Evolutionary conservation across 345 rosid species (phyloP), one percentile per base, ranked within the genome.

Genomic region (Carallia pectinifolia): DNA sequence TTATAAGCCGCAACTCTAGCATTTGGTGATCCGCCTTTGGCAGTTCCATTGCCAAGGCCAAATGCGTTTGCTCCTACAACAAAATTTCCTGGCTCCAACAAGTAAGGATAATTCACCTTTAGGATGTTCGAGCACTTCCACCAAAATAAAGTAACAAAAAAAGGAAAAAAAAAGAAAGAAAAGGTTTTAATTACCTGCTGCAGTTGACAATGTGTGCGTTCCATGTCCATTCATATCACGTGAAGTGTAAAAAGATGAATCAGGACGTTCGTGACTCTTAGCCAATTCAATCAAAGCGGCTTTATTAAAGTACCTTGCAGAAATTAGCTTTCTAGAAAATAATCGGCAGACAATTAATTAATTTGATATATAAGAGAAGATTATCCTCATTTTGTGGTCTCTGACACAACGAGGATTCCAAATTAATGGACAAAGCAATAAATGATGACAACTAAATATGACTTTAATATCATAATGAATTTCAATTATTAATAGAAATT

Each of bases 291-390:
- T 33, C 34, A 33, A 4, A 33, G 34, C 64, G 0, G 92, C 95
- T 80, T 83, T 84, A 84, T 81, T 86, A 55, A 87, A 89, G 81
- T 75, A 86, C 74, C 79, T 87, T 61, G 82, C 85, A 36, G 91
- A 91, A 8, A 89, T 89, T 63, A 89, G 76, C 67, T 89, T 89
- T 80, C 90, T 87, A 4, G 23, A 23, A 23, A 23, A 23, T 23
- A 23, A 23, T 23, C 23, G 23, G 23, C 23, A 23, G 23, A 23
- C 23, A 23, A 23, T 23, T 23, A 23, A 23, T 23, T 23, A 23
- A 23, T 23, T 23, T 23, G 23, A 23, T 23, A 23, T 23, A 23
- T 23, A 23, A 23, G 23, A 23, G 23, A 23, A 23, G 23, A 23
- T 23, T 23, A 23, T 23, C 23, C 23, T 23, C 23, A 23, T 23